Conservation (phyloP, 257 asterid genomes). For the Solanum sitiens region DNA sequence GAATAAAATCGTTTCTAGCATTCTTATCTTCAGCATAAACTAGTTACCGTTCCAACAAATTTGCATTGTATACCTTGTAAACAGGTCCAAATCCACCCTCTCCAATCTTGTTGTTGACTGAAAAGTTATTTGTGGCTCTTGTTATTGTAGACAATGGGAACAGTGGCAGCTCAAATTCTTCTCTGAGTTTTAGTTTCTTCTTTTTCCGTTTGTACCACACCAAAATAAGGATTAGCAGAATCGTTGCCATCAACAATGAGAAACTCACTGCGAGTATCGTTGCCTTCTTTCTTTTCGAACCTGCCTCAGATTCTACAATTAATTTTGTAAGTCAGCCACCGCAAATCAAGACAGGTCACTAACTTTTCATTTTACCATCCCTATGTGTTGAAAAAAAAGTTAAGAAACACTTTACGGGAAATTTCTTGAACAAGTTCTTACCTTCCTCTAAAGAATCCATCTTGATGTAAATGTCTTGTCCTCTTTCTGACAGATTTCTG, state of each 20-base stretch:
- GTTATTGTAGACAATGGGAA: conserved; percentile 8
- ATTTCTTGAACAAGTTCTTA: not conserved
- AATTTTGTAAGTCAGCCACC: not conserved
- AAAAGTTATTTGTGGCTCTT: conserved; percentile 15
- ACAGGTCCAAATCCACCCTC: conserved; percentile 28
- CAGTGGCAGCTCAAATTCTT: conserved; percentile 12
- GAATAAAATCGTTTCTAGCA: not conserved
- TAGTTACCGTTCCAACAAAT: not conserved
- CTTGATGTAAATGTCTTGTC: conserved; percentile 16
- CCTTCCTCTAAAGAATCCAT: conserved; percentile 12
- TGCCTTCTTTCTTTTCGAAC: not conserved
- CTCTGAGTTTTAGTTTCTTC: not conserved
- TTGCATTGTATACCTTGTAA: conserved; percentile 12
- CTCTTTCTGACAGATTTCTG: not conserved
- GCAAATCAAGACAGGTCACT: not conserved
- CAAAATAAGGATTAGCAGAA: not conserved
- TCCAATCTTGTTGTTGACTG: conserved; percentile 1
- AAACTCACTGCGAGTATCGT: not conserved
- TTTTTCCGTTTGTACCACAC: not conserved
- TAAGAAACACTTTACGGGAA: not conserved
- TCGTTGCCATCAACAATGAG: not conserved
- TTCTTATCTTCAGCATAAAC: not conserved
- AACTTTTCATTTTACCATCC: not conserved
- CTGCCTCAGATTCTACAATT: not conserved
- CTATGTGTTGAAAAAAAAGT: not conserved